Base-by-base conservation (phyloP, 495 filamentous ascomycete species). In the Penicillium roqueforti region DNA sequence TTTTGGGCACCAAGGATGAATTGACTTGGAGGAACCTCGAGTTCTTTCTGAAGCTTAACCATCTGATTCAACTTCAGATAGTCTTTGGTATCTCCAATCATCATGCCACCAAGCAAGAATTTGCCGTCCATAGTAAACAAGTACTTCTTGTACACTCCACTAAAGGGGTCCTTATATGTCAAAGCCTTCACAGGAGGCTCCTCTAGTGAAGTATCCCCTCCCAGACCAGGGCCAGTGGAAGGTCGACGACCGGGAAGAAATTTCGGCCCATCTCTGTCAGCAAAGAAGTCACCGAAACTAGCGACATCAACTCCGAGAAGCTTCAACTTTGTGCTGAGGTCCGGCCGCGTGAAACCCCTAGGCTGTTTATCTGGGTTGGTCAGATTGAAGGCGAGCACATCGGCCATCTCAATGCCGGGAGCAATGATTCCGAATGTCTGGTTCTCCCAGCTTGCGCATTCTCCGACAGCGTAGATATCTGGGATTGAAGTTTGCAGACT, bases 61-160 rank as follows among this genome's bases (percentile, higher is more conserved):
- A 96, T 86, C n/a, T 90, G 88, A 6, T 96, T 92, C 37, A 97
- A 74, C 63, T 95, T 96, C 70, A 96, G 81, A 66, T 96, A 97
- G 69, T 97, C 92, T 54, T 81, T 86, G 0, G 91, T 96, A 69
- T 97, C 92, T 32, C 92, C 92, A 53, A 97, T 96, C 88, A 97
- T 96, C 92, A 97, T 97, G 3, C 92, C 92, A 16, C 92, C 92
- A 6, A 97, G 82, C 3, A 97, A 75, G 67, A 90, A 93, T 65
- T 96, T 95, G 20, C 92, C 92, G 65, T 97, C 92, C 65, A 86
- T 69, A 2, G 92, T 95, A 60, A 96, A 96, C 6, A 97, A 72
- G 68, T 91, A 97, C 69, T 97, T 97, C 71, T 97, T 96, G 70
- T 97, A 97, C 1, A 96, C 83, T n/a, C 90, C 86, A 54, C 84